Conservation (phyloP, 805 yeast species). For the Candida endomychidarum region DNA sequence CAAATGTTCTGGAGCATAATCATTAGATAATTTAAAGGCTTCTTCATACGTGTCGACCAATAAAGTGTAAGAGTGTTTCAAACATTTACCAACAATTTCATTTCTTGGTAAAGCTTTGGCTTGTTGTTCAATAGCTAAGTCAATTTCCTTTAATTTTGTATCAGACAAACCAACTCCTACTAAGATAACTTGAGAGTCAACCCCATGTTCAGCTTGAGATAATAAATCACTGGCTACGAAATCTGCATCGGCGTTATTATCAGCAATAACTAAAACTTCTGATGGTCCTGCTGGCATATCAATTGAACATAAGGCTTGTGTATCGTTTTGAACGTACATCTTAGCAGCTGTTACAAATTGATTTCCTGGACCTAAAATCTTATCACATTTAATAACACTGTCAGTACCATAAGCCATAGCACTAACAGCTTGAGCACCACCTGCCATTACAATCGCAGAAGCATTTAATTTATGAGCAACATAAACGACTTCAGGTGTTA, state of each 20-base stretch:
- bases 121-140: slow-evolving; percentile 80
- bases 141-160: slow-evolving; percentile 63
- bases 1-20: slow-evolving; percentile 97
- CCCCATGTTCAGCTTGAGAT: slow-evolving; percentile 98
- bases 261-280: slow-evolving; percentile 96
- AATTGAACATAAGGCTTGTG: slow-evolving; percentile 90
- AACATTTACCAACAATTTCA: slow-evolving; percentile 88
- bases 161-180: slow-evolving; percentile 73
- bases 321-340: slow-evolving; percentile 95
- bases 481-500: slow-evolving; percentile 96
- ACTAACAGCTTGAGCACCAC: slow-evolving; percentile 99
- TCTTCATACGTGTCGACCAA: slow-evolving; percentile 67
- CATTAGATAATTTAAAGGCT: slow-evolving; percentile 84
- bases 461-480: slow-evolving; percentile 98
- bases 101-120: slow-evolving; percentile 85
- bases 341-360: slow-evolving; percentile 99
- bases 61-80: slow-evolving; percentile 85
- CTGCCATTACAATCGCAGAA: slow-evolving; percentile 84
- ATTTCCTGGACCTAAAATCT: slow-evolving; percentile 98
- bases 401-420: slow-evolving; percentile 99
- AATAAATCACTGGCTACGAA: slow-evolving; percentile 95
- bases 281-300: slow-evolving; percentile 99
- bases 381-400: slow-evolving; percentile 88
- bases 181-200: slow-evolving; percentile 94
- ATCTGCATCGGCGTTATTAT: slow-evolving; percentile 82